Evolutionary conservation across 2,329 filamentous ascomycete genomes (phyloP).

Genomic region (Pseudogymnoascus sp.): DNA sequence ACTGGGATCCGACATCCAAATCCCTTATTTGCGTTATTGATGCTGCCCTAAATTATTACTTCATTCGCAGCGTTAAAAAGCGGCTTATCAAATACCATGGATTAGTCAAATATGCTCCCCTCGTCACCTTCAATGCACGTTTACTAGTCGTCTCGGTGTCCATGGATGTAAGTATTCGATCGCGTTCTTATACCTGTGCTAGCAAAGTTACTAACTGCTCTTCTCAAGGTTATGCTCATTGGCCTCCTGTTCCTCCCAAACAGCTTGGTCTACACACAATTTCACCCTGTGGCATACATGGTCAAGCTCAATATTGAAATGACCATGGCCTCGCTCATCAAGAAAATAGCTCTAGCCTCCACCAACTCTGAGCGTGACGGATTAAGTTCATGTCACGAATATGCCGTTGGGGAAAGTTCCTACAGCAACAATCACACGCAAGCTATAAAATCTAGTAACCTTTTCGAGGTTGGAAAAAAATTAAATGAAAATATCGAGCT

Average conservation of each 20-base stretch:
- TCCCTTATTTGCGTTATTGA: conserved; percentile 42
- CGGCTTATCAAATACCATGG: conserved; percentile 30
- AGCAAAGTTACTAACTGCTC: conserved; percentile 24
- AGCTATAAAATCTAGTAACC: not conserved
- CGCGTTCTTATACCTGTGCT: conserved; percentile 31
- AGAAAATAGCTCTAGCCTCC: conserved; percentile 15
- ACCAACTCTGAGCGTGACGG: not conserved
- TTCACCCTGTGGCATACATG: conserved; percentile 34
- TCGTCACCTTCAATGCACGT: conserved; percentile 33
- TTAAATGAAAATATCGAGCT: not conserved
- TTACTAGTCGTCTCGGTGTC: conserved; percentile 32
- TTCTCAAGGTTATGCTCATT: conserved; percentile 32
- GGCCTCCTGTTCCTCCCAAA: conserved; percentile 31
- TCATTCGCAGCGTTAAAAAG: conserved; percentile 34
- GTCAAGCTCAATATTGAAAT: conserved; percentile 36
- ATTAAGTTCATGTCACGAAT: not conserved
- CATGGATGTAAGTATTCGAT: conserved; percentile 29
- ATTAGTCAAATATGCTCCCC: conserved; percentile 32
- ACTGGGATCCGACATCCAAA: conserved; percentile 44
- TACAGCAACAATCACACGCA: not conserved
- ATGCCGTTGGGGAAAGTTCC: not conserved
- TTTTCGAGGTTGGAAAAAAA: not conserved
- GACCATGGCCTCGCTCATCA: conserved; percentile 34
- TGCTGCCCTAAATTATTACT: conserved; percentile 42
- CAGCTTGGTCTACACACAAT: conserved; percentile 30